Conservation (phyloP, 305 asterid species). For the Solanum chacoense region DNA sequence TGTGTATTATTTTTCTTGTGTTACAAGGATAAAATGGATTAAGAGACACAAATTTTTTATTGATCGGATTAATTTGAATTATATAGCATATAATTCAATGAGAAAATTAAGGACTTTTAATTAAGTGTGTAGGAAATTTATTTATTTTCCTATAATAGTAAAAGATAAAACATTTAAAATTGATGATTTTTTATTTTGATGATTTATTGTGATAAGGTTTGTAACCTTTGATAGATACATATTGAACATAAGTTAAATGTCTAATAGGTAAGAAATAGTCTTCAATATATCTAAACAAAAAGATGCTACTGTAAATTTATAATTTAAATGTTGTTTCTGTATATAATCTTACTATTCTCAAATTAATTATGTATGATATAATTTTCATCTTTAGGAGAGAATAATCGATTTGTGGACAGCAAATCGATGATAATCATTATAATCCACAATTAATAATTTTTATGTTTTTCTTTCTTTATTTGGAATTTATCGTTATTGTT, state of each 20-base stretch:
- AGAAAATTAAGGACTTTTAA: too few relatives aligned
- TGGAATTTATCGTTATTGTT: background rate
- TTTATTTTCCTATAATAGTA: background rate
- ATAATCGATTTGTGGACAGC: background rate
- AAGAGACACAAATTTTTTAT: background rate
- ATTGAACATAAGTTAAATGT: background rate
- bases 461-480: background rate
- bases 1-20: background rate
- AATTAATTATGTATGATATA: background rate
- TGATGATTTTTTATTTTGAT: background rate
- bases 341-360: too few relatives aligned
- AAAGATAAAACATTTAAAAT: too few relatives aligned
- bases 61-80: background rate
- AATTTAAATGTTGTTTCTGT: background rate
- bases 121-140: background rate
- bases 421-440: too few relatives aligned
- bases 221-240: background rate
- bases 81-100: background rate
- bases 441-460: fast-evolving
- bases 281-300: background rate
- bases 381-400: background rate
- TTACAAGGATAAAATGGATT: background rate
- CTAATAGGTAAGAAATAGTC: background rate
- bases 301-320: background rate
- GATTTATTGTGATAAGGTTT: background rate